Conservation (phyloP, 169 alveolate species). For the Miamiensis avidus region DNA sequence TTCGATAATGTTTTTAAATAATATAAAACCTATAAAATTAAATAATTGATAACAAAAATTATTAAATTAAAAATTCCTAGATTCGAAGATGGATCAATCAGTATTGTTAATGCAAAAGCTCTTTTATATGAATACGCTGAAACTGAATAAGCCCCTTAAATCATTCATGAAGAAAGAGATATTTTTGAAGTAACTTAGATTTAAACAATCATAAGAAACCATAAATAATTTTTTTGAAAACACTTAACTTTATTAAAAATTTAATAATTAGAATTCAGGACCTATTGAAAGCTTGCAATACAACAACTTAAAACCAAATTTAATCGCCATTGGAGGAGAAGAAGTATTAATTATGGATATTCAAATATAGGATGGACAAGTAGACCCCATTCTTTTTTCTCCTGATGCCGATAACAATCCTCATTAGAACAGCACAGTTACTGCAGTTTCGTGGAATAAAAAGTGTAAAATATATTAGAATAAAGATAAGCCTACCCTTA, state of each 20-base stretch:
- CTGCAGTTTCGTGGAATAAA: slow-evolving; percentile 81
- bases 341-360: slow-evolving; percentile 76
- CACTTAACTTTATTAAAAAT: not conserved
- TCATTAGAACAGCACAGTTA: slow-evolving; percentile 72
- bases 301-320: slow-evolving; percentile 69
- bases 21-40: too few relatives aligned
- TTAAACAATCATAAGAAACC: too few relatives aligned
- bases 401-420: slow-evolving; percentile 66
- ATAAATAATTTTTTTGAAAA: too few relatives aligned
- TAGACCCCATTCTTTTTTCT: slow-evolving; percentile 60
- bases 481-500: too few relatives aligned
- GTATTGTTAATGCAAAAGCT: not conserved
- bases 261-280: not conserved
- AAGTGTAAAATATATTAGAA: not conserved
- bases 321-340: slow-evolving; percentile 80
- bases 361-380: slow-evolving; percentile 46
- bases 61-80: not conserved
- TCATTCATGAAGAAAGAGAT: not conserved
- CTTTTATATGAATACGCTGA: too few relatives aligned
- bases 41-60: not conserved
- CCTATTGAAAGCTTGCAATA: slow-evolving; percentile 70
- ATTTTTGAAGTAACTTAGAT: not conserved
- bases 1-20: too few relatives aligned
- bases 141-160: too few relatives aligned
- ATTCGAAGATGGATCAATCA: not conserved